These are phyloP conservation scores for Rhododendron ovatum DNA, from an alignment of 148 eudicot genomes.

Conservation along the genomic window DNA sequence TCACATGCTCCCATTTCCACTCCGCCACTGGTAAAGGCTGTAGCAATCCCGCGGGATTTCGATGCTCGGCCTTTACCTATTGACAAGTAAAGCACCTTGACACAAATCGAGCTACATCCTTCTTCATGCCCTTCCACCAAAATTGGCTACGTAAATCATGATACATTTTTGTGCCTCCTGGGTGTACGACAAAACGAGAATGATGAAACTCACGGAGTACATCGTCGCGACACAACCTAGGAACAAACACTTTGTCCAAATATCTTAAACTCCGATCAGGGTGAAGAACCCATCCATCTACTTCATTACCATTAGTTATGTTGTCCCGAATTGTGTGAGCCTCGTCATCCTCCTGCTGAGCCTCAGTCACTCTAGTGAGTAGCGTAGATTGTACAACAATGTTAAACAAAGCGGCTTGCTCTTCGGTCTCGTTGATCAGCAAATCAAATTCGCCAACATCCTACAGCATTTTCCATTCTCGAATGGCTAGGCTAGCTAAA, in stretches of 20 bases:
- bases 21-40: too few species aligned
- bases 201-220: neutral
- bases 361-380: neutral
- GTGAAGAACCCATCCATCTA: neutral
- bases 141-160: neutral
- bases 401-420: neutral
- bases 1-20: too few species aligned
- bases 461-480: neutral
- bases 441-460: too few species aligned
- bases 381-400: neutral
- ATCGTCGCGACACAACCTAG: neutral
- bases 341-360: neutral
- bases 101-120: neutral
- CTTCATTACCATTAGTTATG: neutral
- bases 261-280: neutral
- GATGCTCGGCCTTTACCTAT: too few species aligned
- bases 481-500: neutral
- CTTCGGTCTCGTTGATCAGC: neutral
- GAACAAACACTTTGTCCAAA: neutral
- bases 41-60: too few species aligned
- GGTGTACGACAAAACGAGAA: neutral
- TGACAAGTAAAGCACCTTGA: too few species aligned
- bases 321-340: neutral
- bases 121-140: neutral
- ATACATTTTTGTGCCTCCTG: neutral